phyloP scores from a whole-genome alignment of 2,329 filamentous ascomycete species.

The Fusarium austroafricanum region DNA sequence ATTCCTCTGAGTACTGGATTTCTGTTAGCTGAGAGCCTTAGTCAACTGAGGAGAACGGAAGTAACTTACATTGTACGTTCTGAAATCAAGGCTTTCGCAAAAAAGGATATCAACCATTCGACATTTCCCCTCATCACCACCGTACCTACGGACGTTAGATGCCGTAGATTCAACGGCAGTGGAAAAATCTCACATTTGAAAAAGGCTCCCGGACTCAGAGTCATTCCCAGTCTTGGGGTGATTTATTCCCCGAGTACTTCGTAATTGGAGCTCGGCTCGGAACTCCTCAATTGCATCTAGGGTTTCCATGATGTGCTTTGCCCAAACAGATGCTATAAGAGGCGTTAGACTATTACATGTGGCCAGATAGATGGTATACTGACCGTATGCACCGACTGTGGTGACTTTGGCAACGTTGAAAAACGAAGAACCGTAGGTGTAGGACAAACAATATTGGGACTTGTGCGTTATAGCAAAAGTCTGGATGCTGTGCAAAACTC shows the following conservation, averaged over 20 bases:
- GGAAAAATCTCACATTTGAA: too few species aligned
- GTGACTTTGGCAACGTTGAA: not conserved
- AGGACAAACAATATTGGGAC: not conserved
- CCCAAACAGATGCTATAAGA: too few species aligned
- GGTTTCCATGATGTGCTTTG: too few species aligned
- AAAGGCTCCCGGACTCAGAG: too few species aligned
- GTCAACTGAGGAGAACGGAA: rapidly evolving
- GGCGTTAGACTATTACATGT: too few species aligned
- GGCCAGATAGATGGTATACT: too few species aligned
- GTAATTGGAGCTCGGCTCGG: too few species aligned
- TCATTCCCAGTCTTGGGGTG: too few species aligned
- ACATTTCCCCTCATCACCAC: not conserved
- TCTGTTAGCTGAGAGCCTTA: not conserved
- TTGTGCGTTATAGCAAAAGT: not conserved
- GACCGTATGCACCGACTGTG: not conserved
- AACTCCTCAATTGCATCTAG: too few species aligned
- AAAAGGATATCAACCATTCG: not conserved
- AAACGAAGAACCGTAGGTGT: too few species aligned
- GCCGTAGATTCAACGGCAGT: too few species aligned
- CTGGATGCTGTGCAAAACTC: not conserved
- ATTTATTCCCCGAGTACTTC: too few species aligned
- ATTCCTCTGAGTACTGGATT: not conserved
- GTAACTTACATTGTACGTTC: not conserved
- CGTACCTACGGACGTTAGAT: not conserved
- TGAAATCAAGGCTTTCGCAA: not conserved